Base-by-base conservation (phyloP, 768 basidiomycete genomes). In the Kwoniella pini region DNA sequence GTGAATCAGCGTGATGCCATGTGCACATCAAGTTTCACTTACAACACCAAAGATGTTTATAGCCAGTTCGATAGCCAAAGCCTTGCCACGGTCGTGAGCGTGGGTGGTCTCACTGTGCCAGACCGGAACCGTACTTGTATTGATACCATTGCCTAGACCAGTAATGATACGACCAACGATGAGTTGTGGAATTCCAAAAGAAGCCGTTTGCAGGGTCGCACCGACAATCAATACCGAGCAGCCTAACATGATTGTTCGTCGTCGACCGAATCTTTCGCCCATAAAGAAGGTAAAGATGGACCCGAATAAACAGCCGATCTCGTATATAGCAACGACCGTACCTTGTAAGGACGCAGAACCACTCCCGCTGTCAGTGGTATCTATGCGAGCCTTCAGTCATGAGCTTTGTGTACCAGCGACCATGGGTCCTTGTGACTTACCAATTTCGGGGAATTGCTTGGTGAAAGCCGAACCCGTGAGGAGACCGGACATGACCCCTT, bases 101-200 rank as follows among this genome's bases (percentile, higher is more conserved):
- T n/a, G n/a, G n/a, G n/a, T n/a, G n/a, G n/a, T n/a, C n/a, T n/a
- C n/a, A n/a, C n/a, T n/a, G n/a, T n/a, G n/a, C n/a, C n/a, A n/a
- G n/a, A n/a, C n/a, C n/a, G 33, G 33, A 15, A 36, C 33, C 15
- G 33, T 36, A 7, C 7, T 7, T 36, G 33, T 36, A 7, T 36
- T 15, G 33, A 36, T 31, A 62, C 60, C 36, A 65, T 71, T 19
- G 33, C 72, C 72, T 11, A 74, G 15, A 19, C 72, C 72, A 12
- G 65, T 65, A 30, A 74, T 44, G 53, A 74, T 67, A 21, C 72
- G 65, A 12, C 68, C 72, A 52, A 71, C 70, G 48, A 71, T 71
- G 11, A 69, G 7, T 7, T 36, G 33, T 36, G 33, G 53, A 24
- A 71, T 63, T 31, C 63, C 54, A 26, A 56, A 71, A 9, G 68